Evolutionary conservation across 2,329 filamentous ascomycete species (phyloP), one percentile per base, ranked within the genome.

Genomic region (Fusarium ramigenum): DNA sequence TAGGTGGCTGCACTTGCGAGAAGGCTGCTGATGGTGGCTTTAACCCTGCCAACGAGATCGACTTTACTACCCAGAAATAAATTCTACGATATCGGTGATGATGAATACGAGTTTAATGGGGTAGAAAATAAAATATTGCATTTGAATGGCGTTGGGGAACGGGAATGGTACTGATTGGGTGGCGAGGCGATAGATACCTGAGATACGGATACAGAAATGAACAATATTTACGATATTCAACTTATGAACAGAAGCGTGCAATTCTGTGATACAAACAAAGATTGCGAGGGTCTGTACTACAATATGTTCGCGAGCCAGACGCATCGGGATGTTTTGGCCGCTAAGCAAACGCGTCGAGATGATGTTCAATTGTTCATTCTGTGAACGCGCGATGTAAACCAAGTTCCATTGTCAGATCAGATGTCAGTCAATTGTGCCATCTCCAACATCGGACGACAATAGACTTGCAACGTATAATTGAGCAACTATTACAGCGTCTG

Each of bases 1-100:
- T 34, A 91, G 90, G 85, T 79, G 90, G 88, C 30, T 96, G 94
- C 84, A 96, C 93, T n/a, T 97, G 95, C 81, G 92, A 94, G 83
- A 95, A 93, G 82, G 89, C 89, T 23, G 81, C 88, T 54, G 87
- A 88, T 74, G 88, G 90, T 60, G 89, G 89, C 43, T 86, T 87
- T 66, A 89, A 92, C 74, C 87, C 90, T 52, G 81, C 82, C 34
- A 87, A 92, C 75, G 95, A 98, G 89, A 93, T 89, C 56, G 95
- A 98, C 83, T 98, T 97, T 80, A 98, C 95, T 42, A 94, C 92
- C 61, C 90, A 63, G 69, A 76, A 67, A 66, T 74, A 60, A 72
- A 72, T 10, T 54, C 47, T 25, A 10, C 40, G 21, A n/a, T 15
- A 25, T 18, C n/a, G 21, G 37, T 12, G 44, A 47, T 14, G 32